Conservation (phyloP, 2,329 filamentous ascomycete species). For the Ophiostoma triangulosporum region DNA sequence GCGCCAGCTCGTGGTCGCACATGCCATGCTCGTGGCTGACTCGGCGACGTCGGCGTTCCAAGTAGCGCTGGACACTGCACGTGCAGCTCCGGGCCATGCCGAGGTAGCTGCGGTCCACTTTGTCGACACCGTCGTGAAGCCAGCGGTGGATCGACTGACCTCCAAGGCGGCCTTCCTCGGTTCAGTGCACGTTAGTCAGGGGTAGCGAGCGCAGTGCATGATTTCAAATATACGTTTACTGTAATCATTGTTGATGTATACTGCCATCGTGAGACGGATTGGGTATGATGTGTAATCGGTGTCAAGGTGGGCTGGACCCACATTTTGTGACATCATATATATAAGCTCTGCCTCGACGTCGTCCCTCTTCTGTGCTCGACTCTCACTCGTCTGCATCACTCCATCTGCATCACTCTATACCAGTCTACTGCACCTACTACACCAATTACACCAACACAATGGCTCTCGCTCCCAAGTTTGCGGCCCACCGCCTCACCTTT, state of each 20-base stretch:
- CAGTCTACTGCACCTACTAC: neutral
- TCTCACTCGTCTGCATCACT: neutral
- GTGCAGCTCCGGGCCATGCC: neutral
- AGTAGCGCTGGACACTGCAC: neutral
- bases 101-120: neutral
- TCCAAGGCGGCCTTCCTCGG: neutral
- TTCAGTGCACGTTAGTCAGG: neutral
- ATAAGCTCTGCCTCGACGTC: neutral
- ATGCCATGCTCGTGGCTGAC: neutral
- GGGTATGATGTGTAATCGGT: neutral
- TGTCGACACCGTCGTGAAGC: neutral
- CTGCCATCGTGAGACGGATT: neutral
- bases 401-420: neutral
- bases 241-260: neutral
- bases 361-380: neutral
- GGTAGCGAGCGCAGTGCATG: neutral
- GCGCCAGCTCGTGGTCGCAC: neutral
- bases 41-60: neutral
- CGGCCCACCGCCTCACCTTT: constrained; percentile 52
- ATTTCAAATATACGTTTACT: neutral
- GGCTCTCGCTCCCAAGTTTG: constrained; percentile 67
- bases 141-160: neutral
- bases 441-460: constrained; percentile 27
- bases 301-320: neutral
- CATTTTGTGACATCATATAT: neutral